A percentile compares a stretch with the other conserved stretches of the same genome.
Conservation (phyloP, 768 basidiomycete genomes). For the Russula virescens region DNA sequence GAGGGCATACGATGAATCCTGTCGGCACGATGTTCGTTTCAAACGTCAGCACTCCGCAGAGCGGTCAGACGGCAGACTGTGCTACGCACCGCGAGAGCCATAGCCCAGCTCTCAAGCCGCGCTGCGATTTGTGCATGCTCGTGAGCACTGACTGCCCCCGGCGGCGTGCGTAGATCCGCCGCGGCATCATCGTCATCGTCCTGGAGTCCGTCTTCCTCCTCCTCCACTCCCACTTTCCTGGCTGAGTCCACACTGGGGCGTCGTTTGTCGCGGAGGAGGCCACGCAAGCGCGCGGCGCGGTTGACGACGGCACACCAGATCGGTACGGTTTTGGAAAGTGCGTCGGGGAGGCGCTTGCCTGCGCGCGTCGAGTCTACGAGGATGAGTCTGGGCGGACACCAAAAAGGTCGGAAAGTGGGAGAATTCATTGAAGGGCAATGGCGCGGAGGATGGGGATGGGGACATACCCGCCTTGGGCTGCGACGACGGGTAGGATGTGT, state of each 20-base stretch:
- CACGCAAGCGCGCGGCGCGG: slow-evolving; percentile 41
- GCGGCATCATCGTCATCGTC: slow-evolving; percentile 49
- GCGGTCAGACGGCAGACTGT: neutral
- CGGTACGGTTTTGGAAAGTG: slow-evolving; percentile 83
- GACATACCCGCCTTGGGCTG: slow-evolving; percentile 53
- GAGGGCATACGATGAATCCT: slow-evolving; percentile 71
- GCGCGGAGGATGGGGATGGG: neutral
- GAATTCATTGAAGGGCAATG: neutral
- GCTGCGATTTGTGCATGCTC: slow-evolving; percentile 78
- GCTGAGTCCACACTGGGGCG: neutral
- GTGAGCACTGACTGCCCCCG: slow-evolving; percentile 57
- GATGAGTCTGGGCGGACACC: slow-evolving; percentile 47
- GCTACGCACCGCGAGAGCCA: slow-evolving; percentile 51
- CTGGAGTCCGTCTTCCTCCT: slow-evolving; percentile 9
- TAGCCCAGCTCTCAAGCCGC: slow-evolving; percentile 62
- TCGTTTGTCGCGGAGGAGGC: neutral
- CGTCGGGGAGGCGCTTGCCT: slow-evolving; percentile 93
- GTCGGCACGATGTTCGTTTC: neutral
- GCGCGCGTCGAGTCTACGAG: slow-evolving; percentile 90
- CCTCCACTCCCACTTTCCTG: too few relatives aligned
- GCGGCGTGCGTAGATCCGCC: slow-evolving; percentile 58
- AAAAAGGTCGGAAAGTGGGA: neutral
- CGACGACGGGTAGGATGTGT: slow-evolving; percentile 59
- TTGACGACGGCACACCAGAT: slow-evolving; percentile 94
- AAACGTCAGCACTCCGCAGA: neutral